phyloP scores from a whole-genome alignment of 495 filamentous ascomycete species.

The Trichocladium antarcticum region DNA sequence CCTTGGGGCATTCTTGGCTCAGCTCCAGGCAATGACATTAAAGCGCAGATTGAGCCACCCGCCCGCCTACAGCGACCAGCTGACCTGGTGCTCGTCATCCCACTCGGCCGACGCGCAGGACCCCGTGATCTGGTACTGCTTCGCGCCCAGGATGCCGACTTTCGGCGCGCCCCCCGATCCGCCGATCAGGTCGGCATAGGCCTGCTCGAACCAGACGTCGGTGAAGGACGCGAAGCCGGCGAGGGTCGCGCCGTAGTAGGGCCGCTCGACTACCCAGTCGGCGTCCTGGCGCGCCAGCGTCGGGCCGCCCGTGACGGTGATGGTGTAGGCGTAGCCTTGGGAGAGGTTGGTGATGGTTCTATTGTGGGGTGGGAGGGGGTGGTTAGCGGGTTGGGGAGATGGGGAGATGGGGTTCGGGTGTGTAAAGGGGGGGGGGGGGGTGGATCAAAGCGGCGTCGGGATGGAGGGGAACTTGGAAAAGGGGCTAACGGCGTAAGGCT shows the following conservation, averaged over 20 bases:
- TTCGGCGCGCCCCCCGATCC: not conserved
- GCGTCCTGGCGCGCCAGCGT: constrained; percentile 18
- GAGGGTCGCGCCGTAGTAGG: constrained; percentile 15
- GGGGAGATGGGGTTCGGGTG: not conserved
- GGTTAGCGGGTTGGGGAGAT: not conserved
- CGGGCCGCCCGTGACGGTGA: constrained; percentile 9
- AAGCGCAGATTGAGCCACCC: not conserved
- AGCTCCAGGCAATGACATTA: too few relatives aligned
- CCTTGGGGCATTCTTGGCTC: too few relatives aligned
- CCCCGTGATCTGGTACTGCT: constrained; percentile 20
- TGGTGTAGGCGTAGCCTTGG: constrained; percentile 7
- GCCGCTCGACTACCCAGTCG: constrained; percentile 27
- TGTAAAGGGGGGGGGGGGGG: not conserved
- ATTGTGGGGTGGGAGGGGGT: not conserved
- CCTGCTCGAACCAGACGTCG: constrained; percentile 23
- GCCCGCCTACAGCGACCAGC: constrained; percentile 6
- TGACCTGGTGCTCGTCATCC: constrained; percentile 5
- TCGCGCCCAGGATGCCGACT: constrained; percentile 19
- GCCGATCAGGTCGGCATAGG: constrained; percentile 8
- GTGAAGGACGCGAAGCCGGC: constrained; percentile 19
- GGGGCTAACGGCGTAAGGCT: too few relatives aligned
- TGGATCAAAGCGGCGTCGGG: not conserved
- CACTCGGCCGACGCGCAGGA: constrained; percentile 16
- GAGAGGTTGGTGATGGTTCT: constrained; percentile 19
- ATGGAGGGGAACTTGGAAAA: not conserved